These are phyloP conservation scores for Phyllostachys edulis DNA, from an alignment of 176 grass and related monocot genomes.

Conservation along the genomic window DNA sequence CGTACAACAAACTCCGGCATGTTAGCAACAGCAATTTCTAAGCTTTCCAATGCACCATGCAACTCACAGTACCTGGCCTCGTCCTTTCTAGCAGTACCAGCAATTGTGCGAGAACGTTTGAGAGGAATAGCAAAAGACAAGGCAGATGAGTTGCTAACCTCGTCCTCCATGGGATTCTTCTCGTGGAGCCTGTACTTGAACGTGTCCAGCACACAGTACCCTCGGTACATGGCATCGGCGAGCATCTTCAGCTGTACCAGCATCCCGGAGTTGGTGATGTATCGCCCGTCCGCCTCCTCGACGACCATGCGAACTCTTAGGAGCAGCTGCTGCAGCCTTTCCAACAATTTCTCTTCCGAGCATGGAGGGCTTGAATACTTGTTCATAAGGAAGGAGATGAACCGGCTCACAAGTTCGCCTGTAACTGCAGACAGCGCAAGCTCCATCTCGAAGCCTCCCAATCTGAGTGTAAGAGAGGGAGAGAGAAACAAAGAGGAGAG, in stretches of 20 bases:
- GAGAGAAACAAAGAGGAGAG: too few relatives aligned
- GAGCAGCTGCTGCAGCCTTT: neutral
- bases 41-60: neutral
- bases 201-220: neutral
- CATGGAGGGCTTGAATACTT: neutral
- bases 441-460: neutral
- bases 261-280: neutral
- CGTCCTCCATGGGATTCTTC: neutral
- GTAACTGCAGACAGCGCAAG: neutral
- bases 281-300: neutral
- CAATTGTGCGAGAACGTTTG: neutral
- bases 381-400: neutral
- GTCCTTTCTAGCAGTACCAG: neutral
- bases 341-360: neutral
- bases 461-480: too few relatives aligned
- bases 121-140: neutral
- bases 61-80: neutral
- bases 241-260: neutral
- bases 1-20: neutral
- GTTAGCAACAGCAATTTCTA: neutral
- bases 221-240: neutral
- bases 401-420: neutral
- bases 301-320: neutral
- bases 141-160: neutral
- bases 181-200: neutral